Evolutionary conservation across 495 filamentous ascomycete species (phyloP).

Genomic region (Bryoglossum gracile): DNA sequence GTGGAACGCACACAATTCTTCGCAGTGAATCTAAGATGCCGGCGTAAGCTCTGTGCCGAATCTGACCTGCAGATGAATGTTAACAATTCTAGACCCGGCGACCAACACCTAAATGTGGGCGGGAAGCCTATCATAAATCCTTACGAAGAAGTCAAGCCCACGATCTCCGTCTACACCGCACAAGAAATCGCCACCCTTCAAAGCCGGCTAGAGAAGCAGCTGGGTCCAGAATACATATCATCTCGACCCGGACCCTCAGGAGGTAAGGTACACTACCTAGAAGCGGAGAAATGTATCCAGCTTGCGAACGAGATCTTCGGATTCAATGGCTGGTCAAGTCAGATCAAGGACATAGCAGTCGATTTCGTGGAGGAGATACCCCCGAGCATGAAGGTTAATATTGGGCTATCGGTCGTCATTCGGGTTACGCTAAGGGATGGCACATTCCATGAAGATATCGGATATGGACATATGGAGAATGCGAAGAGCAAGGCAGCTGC

Average conservation of each 20-base stretch:
- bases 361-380: conserved; percentile 70
- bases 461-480: conserved; percentile 93
- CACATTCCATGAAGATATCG: conserved; percentile 93
- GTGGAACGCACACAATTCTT: conserved; percentile 1
- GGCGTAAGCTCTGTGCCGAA: conserved; percentile 21
- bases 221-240: conserved; percentile 96
- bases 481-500: conserved; percentile 88
- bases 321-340: conserved; percentile 96
- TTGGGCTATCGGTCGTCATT: conserved; percentile 83
- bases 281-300: conserved; percentile 88
- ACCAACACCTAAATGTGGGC: conserved; percentile 57
- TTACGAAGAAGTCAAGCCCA: conserved; percentile 62
- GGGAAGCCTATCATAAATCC: conserved; percentile 53
- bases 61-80: not conserved
- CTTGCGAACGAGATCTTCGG: conserved; percentile 98
- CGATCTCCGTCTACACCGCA: conserved; percentile 75
- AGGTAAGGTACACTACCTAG: conserved; percentile 81
- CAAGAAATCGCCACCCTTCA: conserved; percentile 84
- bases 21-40: conserved; percentile 28
- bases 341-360: conserved; percentile 79
- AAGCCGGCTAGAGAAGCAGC: conserved; percentile 76
- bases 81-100: conserved; percentile 50
- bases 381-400: conserved; percentile 57
- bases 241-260: conserved; percentile 71
- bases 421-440: conserved; percentile 85